A percentile compares a stretch with the other conserved stretches of the same genome.
Evolutionary conservation across 2,329 filamentous ascomycete genomes (phyloP).

Genomic region (Aspergillus costaricaensis): DNA sequence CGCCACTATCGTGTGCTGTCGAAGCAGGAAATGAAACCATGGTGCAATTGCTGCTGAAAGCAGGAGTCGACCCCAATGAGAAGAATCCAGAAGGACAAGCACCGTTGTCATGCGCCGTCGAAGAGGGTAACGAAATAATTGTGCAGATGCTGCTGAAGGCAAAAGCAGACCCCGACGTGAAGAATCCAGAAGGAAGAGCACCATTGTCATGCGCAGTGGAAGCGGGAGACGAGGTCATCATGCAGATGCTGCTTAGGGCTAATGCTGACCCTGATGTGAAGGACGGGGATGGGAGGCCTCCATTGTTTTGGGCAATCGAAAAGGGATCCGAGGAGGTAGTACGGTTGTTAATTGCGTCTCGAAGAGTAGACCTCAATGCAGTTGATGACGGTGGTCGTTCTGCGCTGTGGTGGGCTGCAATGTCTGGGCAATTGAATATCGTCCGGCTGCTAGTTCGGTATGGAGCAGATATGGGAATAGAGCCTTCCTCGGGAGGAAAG

Average conservation of each 20-base stretch:
- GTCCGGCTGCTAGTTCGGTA: conserved; percentile 24
- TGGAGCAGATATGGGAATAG: conserved; percentile 20
- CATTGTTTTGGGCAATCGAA: conserved; percentile 22
- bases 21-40: conserved; percentile 20
- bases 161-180: conserved; percentile 16
- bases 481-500: conserved; percentile 11
- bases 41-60: conserved; percentile 20
- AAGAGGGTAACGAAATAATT: conserved; percentile 23
- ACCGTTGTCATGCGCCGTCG: conserved; percentile 18
- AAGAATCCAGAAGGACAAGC: conserved; percentile 13
- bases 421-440: conserved; percentile 22
- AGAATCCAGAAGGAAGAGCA: conserved; percentile 13
- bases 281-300: conserved; percentile 10
- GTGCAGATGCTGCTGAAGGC: conserved; percentile 22
- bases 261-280: conserved; percentile 15
- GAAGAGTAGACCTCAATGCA: conserved; percentile 21
- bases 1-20: conserved; percentile 20
- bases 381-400: conserved; percentile 22
- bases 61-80: conserved; percentile 14
- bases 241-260: conserved; percentile 21
- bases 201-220: conserved; percentile 21
- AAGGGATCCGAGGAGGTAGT: conserved; percentile 27
- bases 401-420: conserved; percentile 27
- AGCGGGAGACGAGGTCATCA: conserved; percentile 19
- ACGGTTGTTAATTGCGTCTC: conserved; percentile 27